phyloP scores from a whole-genome alignment of 176 grass and related monocot species.

The Hordeum vulgare region DNA sequence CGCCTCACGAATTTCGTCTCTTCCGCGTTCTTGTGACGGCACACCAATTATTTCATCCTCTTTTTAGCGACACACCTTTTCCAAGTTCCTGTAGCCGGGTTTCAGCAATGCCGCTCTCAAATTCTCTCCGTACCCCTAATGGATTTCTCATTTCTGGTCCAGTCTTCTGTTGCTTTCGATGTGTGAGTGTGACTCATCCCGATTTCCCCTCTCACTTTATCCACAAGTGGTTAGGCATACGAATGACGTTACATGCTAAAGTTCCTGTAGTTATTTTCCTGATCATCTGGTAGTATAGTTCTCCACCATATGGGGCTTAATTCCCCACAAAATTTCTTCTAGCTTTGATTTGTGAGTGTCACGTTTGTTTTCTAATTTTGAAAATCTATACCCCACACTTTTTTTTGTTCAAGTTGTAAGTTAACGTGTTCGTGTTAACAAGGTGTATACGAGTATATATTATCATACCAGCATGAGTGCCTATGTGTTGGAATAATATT shows the following conservation, averaged over 20 bases:
- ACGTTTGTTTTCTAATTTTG: neutral
- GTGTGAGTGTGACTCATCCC: neutral
- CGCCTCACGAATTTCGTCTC: neutral
- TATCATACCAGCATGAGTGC: neutral
- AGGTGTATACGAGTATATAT: neutral
- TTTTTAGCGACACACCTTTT: neutral
- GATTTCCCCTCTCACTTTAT: neutral
- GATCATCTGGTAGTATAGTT: neutral
- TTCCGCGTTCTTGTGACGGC: neutral
- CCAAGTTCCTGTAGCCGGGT: neutral
- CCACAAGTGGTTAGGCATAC: neutral
- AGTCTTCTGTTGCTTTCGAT: neutral
- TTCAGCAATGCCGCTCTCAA: neutral
- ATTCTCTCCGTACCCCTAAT: neutral
- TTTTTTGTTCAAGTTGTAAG: neutral
- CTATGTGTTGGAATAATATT: neutral
- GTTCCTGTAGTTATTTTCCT: neutral
- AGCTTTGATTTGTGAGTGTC: neutral
- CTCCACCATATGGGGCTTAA: neutral
- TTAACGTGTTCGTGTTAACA: neutral
- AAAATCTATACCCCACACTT: neutral
- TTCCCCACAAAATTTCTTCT: neutral
- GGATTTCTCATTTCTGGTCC: neutral
- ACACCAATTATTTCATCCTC: neutral
- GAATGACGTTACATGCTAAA: neutral